phyloP scores from a whole-genome alignment of 495 filamentous ascomycete genomes.

The Darksidea phi region DNA sequence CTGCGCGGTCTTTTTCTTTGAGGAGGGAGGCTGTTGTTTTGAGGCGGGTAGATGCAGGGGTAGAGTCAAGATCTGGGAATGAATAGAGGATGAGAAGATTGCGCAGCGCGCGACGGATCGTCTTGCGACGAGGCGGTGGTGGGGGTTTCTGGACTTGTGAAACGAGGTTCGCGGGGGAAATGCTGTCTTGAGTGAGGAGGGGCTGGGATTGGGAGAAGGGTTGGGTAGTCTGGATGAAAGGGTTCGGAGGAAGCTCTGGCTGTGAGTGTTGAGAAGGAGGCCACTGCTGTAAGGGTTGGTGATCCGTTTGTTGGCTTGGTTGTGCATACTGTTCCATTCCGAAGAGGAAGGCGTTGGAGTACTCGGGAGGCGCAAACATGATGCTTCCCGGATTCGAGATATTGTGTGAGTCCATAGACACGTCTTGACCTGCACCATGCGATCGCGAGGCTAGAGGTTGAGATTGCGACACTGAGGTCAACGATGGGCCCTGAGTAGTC shows the following conservation, averaged over 20 bases:
- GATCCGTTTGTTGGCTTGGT: neutral
- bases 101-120: conserved; percentile 33
- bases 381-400: conserved; percentile 18
- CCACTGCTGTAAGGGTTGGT: neutral
- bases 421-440: neutral
- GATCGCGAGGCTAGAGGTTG: neutral
- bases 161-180: conserved; percentile 8
- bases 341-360: conserved; percentile 36
- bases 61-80: conserved; percentile 30
- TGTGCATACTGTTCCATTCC: conserved; percentile 41
- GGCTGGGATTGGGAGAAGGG: conserved; percentile 20
- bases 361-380: conserved; percentile 24
- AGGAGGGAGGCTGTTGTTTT: conserved; percentile 27
- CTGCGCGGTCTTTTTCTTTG: conserved; percentile 22
- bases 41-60: conserved; percentile 1
- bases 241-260: neutral
- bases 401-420: conserved; percentile 3
- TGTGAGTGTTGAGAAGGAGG: neutral
- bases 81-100: conserved; percentile 34
- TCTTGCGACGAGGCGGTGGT: conserved; percentile 17
- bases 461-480: neutral
- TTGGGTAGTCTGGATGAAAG: neutral
- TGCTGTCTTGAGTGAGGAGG: conserved; percentile 22
- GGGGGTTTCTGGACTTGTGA: conserved; percentile 20
- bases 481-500: neutral